These are phyloP conservation scores for Dendrobium officinale DNA, from an alignment of 106 monocot genomes.

Conservation along the genomic window DNA sequence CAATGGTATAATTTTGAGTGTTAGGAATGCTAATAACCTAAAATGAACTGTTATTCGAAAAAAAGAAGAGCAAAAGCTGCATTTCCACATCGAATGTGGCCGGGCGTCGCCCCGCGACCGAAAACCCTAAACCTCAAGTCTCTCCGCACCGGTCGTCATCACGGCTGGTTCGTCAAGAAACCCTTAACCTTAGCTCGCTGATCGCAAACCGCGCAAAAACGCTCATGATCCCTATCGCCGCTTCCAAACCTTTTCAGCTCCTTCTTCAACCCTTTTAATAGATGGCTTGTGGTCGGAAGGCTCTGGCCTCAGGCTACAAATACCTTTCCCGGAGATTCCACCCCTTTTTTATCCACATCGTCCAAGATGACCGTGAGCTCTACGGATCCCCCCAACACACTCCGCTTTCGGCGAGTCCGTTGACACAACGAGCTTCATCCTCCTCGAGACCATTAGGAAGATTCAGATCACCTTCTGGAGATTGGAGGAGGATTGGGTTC, in stretches of 20 bases:
- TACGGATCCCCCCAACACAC: neutral
- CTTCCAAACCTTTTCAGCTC: neutral
- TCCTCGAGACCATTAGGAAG: neutral
- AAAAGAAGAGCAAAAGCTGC: too few relatives aligned
- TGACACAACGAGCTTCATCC: neutral
- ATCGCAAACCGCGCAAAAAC: neutral
- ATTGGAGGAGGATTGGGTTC: slow-evolving; percentile 17
- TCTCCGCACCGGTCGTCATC: too few relatives aligned
- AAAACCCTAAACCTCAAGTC: too few relatives aligned
- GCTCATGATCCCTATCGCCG: neutral
- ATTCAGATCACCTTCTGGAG: neutral
- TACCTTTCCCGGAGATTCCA: slow-evolving; percentile 35
- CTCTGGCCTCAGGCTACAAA: slow-evolving; percentile 25
- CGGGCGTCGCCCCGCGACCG: too few relatives aligned
- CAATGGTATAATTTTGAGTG: too few relatives aligned
- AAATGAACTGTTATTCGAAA: too few relatives aligned
- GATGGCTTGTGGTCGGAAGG: slow-evolving; percentile 39
- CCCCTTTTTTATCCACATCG: slow-evolving; percentile 35
- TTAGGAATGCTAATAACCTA: too few relatives aligned
- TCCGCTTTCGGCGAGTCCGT: neutral
- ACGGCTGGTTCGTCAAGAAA: too few relatives aligned
- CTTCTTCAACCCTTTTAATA: neutral
- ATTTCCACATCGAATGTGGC: too few relatives aligned
- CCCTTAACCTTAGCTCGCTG: too few relatives aligned
- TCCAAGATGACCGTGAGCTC: slow-evolving; percentile 20